Percentiles rank a stretch among this genome's conserved stretches.
phyloP scores from a whole-genome alignment of 495 filamentous ascomycete species.

The Tuber indicum region DNA sequence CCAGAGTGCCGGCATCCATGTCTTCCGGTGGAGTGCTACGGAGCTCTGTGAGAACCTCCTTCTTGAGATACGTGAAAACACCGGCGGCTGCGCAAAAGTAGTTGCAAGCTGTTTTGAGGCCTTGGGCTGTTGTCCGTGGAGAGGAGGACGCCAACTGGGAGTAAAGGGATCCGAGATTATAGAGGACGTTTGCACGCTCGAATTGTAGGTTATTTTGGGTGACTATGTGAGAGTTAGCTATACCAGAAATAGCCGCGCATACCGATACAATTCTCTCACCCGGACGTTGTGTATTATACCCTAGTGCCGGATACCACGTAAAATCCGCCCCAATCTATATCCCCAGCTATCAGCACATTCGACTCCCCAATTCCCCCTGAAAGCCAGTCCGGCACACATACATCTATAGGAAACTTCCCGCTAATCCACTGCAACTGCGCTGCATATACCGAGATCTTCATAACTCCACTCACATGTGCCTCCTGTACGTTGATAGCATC shows the following conservation, averaged over 20 bases:
- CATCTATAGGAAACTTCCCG: constrained; percentile 95
- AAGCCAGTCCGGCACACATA: constrained; percentile 46
- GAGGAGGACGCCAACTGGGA: constrained; percentile 78
- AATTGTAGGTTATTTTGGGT: constrained; percentile 91
- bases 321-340: constrained; percentile 86
- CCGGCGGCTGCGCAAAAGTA: constrained; percentile 88
- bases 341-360: constrained; percentile 32
- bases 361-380: background rate
- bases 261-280: constrained; percentile 43
- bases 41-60: constrained; percentile 72
- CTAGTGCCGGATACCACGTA: constrained; percentile 87
- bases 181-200: constrained; percentile 88
- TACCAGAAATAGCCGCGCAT: background rate
- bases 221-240: constrained; percentile 43
- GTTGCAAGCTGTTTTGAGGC: constrained; percentile 81
- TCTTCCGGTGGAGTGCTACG: constrained; percentile 84
- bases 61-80: constrained; percentile 71
- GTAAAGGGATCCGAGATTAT: constrained; percentile 87
- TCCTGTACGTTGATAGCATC: constrained; percentile 84
- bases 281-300: constrained; percentile 76
- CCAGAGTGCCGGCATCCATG: constrained; percentile 83
- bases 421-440: constrained; percentile 90
- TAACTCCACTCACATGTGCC: constrained; percentile 80
- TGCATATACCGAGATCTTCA: constrained; percentile 78
- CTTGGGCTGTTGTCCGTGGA: constrained; percentile 73